Conservation (phyloP, 2,329 filamentous ascomycete species). For the Tolypocladium nubicola region DNA sequence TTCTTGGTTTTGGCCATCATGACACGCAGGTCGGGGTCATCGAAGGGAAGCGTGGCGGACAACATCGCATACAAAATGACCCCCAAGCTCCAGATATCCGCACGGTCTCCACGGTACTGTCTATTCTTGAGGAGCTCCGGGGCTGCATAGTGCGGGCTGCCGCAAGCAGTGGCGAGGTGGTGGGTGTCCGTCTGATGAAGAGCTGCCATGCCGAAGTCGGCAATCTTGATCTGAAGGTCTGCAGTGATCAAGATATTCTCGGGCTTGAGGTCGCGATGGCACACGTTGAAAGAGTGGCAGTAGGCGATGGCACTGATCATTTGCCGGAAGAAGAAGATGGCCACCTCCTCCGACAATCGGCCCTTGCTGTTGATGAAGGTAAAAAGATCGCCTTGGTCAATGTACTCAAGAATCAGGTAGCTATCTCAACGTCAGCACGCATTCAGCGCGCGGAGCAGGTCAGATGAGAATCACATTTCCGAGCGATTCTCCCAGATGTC, state of each 20-base stretch:
- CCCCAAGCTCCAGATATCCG: conserved; percentile 91
- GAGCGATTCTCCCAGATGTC: conserved; percentile 97
- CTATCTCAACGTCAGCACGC: conserved; percentile 33
- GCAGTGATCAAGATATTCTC: conserved; percentile 88
- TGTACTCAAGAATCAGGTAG: conserved; percentile 89
- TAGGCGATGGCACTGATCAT: conserved; percentile 88
- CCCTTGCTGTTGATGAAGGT: conserved; percentile 69
- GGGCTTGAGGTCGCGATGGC: conserved; percentile 90
- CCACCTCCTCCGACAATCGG: conserved; percentile 67
- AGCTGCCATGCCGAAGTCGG: conserved; percentile 97
- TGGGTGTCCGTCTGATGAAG: conserved; percentile 71
- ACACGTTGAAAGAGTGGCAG: conserved; percentile 90
- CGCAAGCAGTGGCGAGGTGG: conserved; percentile 79
- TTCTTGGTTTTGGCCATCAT: conserved; percentile 53
- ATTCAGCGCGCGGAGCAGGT: background rate
- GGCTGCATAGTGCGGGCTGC: conserved; percentile 92
- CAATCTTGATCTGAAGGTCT: conserved; percentile 74
- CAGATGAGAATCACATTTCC: conserved; percentile 62
- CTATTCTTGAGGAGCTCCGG: conserved; percentile 76
- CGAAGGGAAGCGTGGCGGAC: conserved; percentile 75
- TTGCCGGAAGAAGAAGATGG: conserved; percentile 80
- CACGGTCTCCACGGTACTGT: conserved; percentile 72
- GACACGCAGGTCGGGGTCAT: conserved; percentile 50
- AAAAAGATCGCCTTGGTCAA: conserved; percentile 72
- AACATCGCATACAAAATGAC: conserved; percentile 85